Base-by-base conservation (phyloP, 805 yeast species). In the Candida argentea region DNA sequence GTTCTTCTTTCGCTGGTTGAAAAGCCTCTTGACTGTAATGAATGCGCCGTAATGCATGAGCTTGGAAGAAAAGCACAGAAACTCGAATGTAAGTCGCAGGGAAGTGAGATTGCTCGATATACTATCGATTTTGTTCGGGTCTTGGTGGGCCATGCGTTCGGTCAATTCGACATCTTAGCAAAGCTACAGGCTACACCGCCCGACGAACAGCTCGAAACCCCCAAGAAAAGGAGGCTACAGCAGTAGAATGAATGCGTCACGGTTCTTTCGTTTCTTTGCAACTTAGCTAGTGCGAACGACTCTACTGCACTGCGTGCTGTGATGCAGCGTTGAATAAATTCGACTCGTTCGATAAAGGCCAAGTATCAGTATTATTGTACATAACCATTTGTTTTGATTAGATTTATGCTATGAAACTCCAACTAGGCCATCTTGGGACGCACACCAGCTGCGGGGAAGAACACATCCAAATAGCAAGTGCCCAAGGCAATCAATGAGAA, bases 381-480 rank as follows among this genome's bases (percentile, higher is more conserved):
- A n/a, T n/a, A n/a, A n/a, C n/a, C n/a, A n/a, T n/a, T n/a, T n/a
- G n/a, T n/a, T n/a, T n/a, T n/a, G n/a, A n/a, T n/a, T n/a, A n/a
- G n/a, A n/a, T n/a, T n/a, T n/a, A n/a, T n/a, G n/a, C n/a, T n/a
- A n/a, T n/a, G n/a, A n/a, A n/a, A n/a, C n/a, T n/a, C n/a, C n/a
- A n/a, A n/a, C n/a, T n/a, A n/a, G n/a, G 44, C 48, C 5, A 45
- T 38, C 27, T 36, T 44, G 31, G 44, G 50, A 22, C 48, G 35
- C 21, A 43, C 40, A 31, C 51, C 47, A 28, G 61, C 42, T 24
- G 46, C 37, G 3, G 78, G 78, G 41, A 67, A 57, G 15, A 66
- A 34, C 26, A 72, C 38, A 33, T 71, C 76, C 52, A 70, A 49
- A 54, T 74, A 74, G 40, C 76, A 73, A 24, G 74, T 67, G 28